A percentile compares a stretch with the other conserved stretches of the same genome.
Conservation (phyloP, 2,329 filamentous ascomycete genomes). For the Colletotrichum godetiae region DNA sequence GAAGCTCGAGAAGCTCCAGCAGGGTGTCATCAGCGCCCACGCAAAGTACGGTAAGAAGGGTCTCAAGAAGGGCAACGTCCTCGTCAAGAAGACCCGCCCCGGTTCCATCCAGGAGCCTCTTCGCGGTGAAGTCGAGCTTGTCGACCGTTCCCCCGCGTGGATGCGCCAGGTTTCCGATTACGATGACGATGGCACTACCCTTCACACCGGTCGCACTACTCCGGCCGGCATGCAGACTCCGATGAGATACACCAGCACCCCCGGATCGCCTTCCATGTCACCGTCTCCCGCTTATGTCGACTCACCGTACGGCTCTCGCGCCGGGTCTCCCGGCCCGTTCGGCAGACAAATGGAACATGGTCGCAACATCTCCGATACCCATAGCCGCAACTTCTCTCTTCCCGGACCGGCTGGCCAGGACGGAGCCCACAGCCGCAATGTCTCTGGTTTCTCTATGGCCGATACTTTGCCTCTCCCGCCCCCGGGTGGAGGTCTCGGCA, state of each 20-base stretch:
- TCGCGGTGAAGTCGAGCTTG: constrained; percentile 33
- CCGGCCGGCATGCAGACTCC: constrained; percentile 30
- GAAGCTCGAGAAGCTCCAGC: constrained; percentile 71
- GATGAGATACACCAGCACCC: constrained; percentile 24
- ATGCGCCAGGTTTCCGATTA: constrained; percentile 34
- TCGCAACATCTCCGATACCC: constrained; percentile 17
- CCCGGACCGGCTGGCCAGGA: constrained; percentile 28
- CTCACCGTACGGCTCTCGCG: constrained; percentile 29
- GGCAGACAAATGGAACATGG: constrained; percentile 12
- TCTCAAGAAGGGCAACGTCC: constrained; percentile 31
- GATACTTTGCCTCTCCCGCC: constrained; percentile 43
- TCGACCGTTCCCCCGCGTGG: constrained; percentile 34
- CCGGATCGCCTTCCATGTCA: constrained; percentile 31
- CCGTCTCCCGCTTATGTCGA: constrained; percentile 25
- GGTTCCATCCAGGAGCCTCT: constrained; percentile 20
- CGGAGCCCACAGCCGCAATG: constrained; percentile 18
- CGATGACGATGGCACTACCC: constrained; percentile 32
- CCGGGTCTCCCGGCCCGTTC: constrained; percentile 18
- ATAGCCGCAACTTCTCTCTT: constrained; percentile 29
- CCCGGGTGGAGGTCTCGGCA: constrained; percentile 17
- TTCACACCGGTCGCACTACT: constrained; percentile 31
- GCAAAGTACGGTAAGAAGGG: constrained; percentile 39
- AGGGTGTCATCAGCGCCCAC: constrained; percentile 66
- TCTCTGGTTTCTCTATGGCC: constrained; percentile 35
- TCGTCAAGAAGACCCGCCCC: constrained; percentile 30